Base-by-base conservation (phyloP, 169 alveolate genomes). In the Cryptosporidium sp. region DNA sequence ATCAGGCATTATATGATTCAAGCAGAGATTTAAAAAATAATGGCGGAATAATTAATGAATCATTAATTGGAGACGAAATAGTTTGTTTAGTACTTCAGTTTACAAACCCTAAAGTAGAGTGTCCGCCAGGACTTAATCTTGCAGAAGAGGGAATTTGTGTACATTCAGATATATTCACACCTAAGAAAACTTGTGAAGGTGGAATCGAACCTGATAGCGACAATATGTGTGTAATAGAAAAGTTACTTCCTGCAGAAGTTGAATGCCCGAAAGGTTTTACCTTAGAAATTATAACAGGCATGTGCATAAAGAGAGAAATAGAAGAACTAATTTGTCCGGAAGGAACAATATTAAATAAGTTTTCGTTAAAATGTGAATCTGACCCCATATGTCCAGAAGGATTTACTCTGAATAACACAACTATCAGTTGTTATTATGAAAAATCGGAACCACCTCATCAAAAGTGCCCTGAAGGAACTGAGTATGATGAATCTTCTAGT, bases 201-300 rank as follows among this genome's bases (percentile, higher is more conserved):
- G 89, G 89, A 23, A 80, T 80, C 16, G 89, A 80, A n/a, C 89
- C 89, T 9, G 75, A 80, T 67, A 80, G 89, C 18, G 75, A 80
- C 26, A 80, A 80, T 29, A 80, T 80, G 89, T 80, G 89, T 21
- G 80, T 80, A 39, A 39, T 59, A 41, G 89, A 80, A 26, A 80
- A 80, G 48, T 48, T 80, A 43, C 48, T 80, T 26, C 89, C 89
- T 12, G 89, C 89, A 2, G 89, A 80, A 37, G 89, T 80, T 16
- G 89, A 80, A 39, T 80, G 89, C n/a, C 89, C 89, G 14, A 80
- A 80, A 65, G 75, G 52, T 4, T 62, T 61, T 39, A 80, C 89
- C 10, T 65, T 80, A 43, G 68, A 80, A 31, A 80, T 80, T 43
- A 37, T 80, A 5, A 80, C 69, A 18, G 89, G 89, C 9, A 80